Conservation (phyloP, 345 rosid genomes). For the Raphanus raphanistrum region DNA sequence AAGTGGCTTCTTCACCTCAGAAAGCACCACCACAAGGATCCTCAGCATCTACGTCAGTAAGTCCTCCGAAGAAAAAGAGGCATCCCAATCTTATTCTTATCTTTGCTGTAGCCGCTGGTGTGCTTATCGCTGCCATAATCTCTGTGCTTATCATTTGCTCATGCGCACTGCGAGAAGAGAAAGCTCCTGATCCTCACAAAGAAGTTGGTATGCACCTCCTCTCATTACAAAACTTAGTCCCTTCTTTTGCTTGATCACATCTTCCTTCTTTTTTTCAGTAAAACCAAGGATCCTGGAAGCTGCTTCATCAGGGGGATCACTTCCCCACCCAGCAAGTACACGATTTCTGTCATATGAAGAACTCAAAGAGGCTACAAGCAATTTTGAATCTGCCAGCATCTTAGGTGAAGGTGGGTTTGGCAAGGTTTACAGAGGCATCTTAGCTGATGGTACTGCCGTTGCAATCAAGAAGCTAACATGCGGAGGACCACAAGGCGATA, state of each 20-base stretch:
- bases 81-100: slow-evolving; percentile 63
- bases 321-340: slow-evolving; percentile 85
- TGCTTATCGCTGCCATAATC: slow-evolving; percentile 55
- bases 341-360: slow-evolving; percentile 90
- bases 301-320: slow-evolving; percentile 56
- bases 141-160: slow-evolving; percentile 63
- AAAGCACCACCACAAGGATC: slow-evolving; percentile 54
- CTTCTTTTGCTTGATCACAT: slow-evolving; percentile 6
- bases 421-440: slow-evolving; percentile 90
- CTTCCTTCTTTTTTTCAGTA: slow-evolving; percentile 42
- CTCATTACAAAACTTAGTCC: slow-evolving; percentile 23
- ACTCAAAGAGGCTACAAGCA: slow-evolving; percentile 91
- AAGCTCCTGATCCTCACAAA: slow-evolving; percentile 52
- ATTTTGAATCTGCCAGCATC: slow-evolving; percentile 78
- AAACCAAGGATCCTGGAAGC: slow-evolving; percentile 59
- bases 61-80: slow-evolving; percentile 50
- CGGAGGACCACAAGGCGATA: slow-evolving; percentile 97
- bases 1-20: slow-evolving; percentile 51
- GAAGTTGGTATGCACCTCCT: slow-evolving; percentile 54
- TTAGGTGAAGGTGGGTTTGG: slow-evolving; percentile 99
- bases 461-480: slow-evolving; percentile 90
- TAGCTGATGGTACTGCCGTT: slow-evolving; percentile 97
- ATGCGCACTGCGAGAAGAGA: slow-evolving; percentile 54
- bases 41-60: slow-evolving; percentile 43
- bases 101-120: slow-evolving; percentile 66